Percentiles rank a stretch among this genome's conserved stretches.
Conservation (phyloP, 805 yeast species). For the Ogataea dorogensis region DNA sequence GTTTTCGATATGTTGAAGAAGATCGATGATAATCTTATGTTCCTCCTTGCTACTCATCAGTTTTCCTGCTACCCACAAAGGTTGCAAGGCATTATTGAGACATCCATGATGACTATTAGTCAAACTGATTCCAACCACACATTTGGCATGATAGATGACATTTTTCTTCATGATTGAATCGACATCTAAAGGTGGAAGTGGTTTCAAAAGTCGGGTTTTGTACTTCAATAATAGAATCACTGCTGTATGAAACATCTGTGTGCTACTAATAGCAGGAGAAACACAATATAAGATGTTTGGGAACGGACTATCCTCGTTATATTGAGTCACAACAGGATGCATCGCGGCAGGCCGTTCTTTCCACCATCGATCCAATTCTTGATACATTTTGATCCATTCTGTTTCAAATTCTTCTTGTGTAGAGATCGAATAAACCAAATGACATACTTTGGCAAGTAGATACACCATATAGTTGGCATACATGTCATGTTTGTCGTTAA, state of each 20-base stretch:
- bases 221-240: conserved; percentile 39
- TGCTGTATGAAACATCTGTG: conserved; percentile 42
- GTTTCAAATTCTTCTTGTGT: conserved; percentile 29
- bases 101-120: conserved; percentile 31
- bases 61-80: conserved; percentile 29
- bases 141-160: conserved; percentile 37
- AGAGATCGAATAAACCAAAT: conserved; percentile 29
- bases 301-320: conserved; percentile 34
- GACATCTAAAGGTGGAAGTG: conserved; percentile 8
- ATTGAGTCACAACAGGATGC: conserved; percentile 29
- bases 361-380: conserved; percentile 39
- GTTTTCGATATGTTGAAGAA: conserved; percentile 23
- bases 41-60: conserved; percentile 27
- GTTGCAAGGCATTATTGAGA: conserved; percentile 28
- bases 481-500: conserved; percentile 26
- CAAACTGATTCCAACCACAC: conserved; percentile 36
- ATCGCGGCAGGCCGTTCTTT: conserved; percentile 33
- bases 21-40: conserved; percentile 23
- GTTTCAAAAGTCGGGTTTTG: conserved; percentile 34
- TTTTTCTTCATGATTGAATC: conserved; percentile 19
- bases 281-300: conserved; percentile 39
- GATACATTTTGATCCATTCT: conserved; percentile 39
- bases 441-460: conserved; percentile 37
- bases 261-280: conserved; percentile 41
- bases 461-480: conserved; percentile 43